Evolutionary conservation across 2,329 filamentous ascomycete species (phyloP), one percentile per base, ranked within the genome.

Genomic region (Colletotrichum spinosum): DNA sequence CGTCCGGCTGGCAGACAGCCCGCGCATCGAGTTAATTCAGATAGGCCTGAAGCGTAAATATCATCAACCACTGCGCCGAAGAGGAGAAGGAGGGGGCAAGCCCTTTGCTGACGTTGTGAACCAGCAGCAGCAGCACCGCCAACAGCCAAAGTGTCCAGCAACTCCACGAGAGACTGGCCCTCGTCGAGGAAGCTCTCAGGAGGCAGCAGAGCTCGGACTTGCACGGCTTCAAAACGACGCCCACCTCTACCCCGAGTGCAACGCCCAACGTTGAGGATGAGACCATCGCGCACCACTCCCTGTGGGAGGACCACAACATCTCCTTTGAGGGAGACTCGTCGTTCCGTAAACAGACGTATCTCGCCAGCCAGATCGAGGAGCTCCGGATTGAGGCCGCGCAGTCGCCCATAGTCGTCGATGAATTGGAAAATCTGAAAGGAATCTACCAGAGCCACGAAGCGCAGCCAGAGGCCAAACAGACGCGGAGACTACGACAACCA

Each of bases 271-370:
- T 63, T 11, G 54, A 58, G 15, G 60, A 63, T 52, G 60, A 58
- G 8, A 45, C 54, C 6, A 8, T 35, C 13, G 51, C 35, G 6
- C 65, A 46, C 34, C 65, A 42, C 8, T 53, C 33, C 12, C 11
- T 55, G 46, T 60, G 49, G 37, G 59, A 42, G 25, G 51, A 50
- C 53, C 50, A 57, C 5, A 60, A 37, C 11, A 54, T 49, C 10
- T 60, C 60, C 34, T 63, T 58, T 25, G 67, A 69, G 39, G 60
- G 67, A 8, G 62, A 67, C 17, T 67, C 59, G 4, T 69, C 68
- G 3, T 68, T 68, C 44, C 56, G 60, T 15, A 48, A 65, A 35
- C 65, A 69, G 41, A 58, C 66, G 12, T 58, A 60, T 13, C 35
- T 68, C 13, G 68, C 66, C 8, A 63, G 55, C 37, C 66, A 68